Evolutionary conservation across 805 yeast genomes (phyloP), one percentile per base, ranked within the genome.

Genomic region (Kurtzmaniella cleridarum): DNA sequence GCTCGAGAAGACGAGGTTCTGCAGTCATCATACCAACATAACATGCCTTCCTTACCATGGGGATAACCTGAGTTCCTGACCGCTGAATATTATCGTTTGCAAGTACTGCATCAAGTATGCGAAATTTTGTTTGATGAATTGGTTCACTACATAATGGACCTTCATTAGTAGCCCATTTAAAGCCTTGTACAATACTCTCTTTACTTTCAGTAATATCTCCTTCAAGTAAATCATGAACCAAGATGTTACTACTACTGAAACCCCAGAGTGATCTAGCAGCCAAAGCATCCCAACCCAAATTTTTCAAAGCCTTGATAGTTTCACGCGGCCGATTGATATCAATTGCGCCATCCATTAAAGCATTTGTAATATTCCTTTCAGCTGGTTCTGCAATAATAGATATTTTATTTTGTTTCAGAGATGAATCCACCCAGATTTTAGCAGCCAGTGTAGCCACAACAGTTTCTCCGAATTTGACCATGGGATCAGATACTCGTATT

Each of bases 61-160:
- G 93, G 29, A 88, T 82, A 4, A 90, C 70, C 55, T 88, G 95
- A n/a, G 69, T 58, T 26, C 76, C 72, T 20, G 76, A 74, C 31
- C 81, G 60, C 30, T 72, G 76, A 2, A 70, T 48, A 4, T 68
- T 63, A 23, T 73, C 71, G 0, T 67, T 59, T 5, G 82, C 71
- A 3, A 84, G 51, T 0, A 64, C 62, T 0, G 78, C 75, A 41
- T 81, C 86, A 34, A 87, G 67, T 30, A 93, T 70, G 40, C 78
- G 77, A 59, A 93, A 88, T 45, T 76, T 79, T 5, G 81, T 77
- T 39, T 80, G 75, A 38, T 85, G 64, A 5, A 93, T 69, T 0
- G 85, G 81, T 54, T 88, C 96, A 43, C 84, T 95, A 44, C 95
- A 79, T n/a, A 93, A 64, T 0, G 99, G 98, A 0, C 98, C 98